phyloP scores from a whole-genome alignment of 2,329 filamentous ascomycete genomes.

The Trichoderma atroviride region DNA sequence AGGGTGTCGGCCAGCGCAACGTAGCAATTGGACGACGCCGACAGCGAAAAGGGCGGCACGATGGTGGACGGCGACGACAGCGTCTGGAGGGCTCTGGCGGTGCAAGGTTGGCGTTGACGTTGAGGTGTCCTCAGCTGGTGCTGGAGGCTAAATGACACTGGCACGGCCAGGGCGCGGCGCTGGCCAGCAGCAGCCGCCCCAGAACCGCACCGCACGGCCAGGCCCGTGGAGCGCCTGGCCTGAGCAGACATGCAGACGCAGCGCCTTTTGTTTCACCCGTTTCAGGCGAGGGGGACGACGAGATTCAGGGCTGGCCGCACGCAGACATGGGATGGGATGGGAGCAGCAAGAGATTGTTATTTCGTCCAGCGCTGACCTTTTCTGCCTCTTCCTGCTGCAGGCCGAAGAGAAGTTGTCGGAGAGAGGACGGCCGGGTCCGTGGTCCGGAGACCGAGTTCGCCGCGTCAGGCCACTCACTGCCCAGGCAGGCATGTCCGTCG shows the following conservation, averaged over 20 bases:
- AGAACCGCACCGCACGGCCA: conserved; percentile 34
- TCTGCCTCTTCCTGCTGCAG: neutral
- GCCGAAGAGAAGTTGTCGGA: conserved; percentile 4
- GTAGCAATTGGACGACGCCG: conserved; percentile 25
- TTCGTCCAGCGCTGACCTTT: neutral
- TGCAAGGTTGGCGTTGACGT: conserved; percentile 4
- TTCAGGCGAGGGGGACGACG: neutral
- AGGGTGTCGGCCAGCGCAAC: conserved; percentile 21
- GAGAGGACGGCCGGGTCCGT: conserved; percentile 17
- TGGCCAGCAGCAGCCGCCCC: conserved; percentile 30
- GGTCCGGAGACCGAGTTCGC: conserved; percentile 25
- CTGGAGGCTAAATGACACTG: conserved; percentile 13
- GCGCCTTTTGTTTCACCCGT: conserved; percentile 14
- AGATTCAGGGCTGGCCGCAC: neutral
- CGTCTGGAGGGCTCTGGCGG: conserved; percentile 13
- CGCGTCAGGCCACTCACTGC: conserved; percentile 12
- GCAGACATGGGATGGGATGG: conserved; percentile 16
- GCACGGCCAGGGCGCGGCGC: conserved; percentile 4
- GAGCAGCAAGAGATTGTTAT: neutral
- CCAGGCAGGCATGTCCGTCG: neutral
- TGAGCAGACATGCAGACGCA: conserved; percentile 27
- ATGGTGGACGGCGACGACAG: conserved; percentile 17
- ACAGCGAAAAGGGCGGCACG: conserved; percentile 22
- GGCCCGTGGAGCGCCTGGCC: conserved; percentile 37
- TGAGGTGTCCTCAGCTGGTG: conserved; percentile 29